Percentiles rank a stretch among this genome's conserved stretches.
phyloP scores from a whole-genome alignment of 345 rosid genomes.

The Clarkia xantiana region DNA sequence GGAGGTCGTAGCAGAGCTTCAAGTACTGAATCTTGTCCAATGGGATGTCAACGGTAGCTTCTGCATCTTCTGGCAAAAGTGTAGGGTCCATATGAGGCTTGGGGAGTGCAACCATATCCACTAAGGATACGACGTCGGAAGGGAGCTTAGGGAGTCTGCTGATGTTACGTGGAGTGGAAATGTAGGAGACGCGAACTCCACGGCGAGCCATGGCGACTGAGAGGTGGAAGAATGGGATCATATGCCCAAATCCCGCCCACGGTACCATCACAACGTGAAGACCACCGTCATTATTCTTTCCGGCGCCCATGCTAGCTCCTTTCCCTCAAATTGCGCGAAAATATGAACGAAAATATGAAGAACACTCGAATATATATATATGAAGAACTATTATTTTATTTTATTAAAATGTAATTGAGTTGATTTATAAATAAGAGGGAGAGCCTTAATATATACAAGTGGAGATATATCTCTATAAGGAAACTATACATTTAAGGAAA shows the following conservation, averaged over 20 bases:
- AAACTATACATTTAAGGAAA: too few relatives aligned
- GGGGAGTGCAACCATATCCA: conserved; percentile 9
- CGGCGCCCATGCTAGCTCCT: too few relatives aligned
- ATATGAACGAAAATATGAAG: too few relatives aligned
- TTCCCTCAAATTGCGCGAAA: too few relatives aligned
- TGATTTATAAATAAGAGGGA: too few relatives aligned
- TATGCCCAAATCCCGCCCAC: conserved; percentile 11
- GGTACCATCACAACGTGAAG: conserved; percentile 12
- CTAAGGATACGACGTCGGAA: background rate
- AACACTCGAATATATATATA: too few relatives aligned
- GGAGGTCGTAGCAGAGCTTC: conserved; percentile 18
- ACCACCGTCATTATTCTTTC: too few relatives aligned
- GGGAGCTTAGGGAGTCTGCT: conserved; percentile 18
- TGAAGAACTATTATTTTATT: too few relatives aligned
- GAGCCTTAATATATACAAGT: too few relatives aligned
- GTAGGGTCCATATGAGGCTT: conserved; percentile 7
- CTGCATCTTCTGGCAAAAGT: conserved; percentile 10
- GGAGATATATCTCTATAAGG: too few relatives aligned
- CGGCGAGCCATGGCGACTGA: conserved; percentile 10
- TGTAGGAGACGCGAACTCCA: conserved; percentile 12
- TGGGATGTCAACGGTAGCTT: conserved; percentile 26
- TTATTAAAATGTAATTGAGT: too few relatives aligned
- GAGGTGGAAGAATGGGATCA: conserved; percentile 16
- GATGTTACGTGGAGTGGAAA: conserved; percentile 14
- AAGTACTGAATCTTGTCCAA: conserved; percentile 9